Evolutionary conservation across 208 protist species (phyloP), one percentile per base, ranked within the genome.

Genomic region (Blastocrithidia nonstop): DNA sequence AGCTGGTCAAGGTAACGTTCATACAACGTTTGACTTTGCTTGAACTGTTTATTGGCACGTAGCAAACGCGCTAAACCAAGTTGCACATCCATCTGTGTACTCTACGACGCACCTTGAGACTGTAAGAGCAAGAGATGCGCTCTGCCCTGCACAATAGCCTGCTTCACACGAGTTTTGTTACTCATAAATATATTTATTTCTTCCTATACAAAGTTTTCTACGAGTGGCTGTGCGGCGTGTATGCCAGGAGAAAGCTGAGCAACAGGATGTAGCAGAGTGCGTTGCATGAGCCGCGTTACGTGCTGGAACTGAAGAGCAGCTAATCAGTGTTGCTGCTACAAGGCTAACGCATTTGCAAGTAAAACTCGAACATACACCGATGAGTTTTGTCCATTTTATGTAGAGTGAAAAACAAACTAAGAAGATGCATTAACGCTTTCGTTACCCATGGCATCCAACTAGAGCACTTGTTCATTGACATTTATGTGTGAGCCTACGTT

Each of bases 321-420:
- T 13, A 53, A 57, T 65, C 69, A 83, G 49, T 68, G 70, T 28
- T 71, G 55, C 40, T 71, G 60, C 42, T 75, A 61, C 50, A 59
- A 67, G 17, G 68, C 60, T 35, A 69, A 50, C 7, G 74, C 73
- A 49, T 83, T 88, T 20, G 71, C 79, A 1, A 88, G 79, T 17
- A 88, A 59, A 19, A 88, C 63, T 41, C 79, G 72, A 16, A 82
- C 36, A 37, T 69, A 61, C 26, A 79, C 38, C 31, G n/a, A n/a
- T n/a, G n/a, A n/a, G n/a, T n/a, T n/a, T n/a, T n/a, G n/a, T n/a
- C n/a, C n/a, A n/a, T n/a, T n/a, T n/a, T n/a, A n/a, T n/a, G n/a
- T n/a, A n/a, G n/a, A n/a, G n/a, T n/a, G n/a, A n/a, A n/a, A n/a
- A n/a, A n/a, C n/a, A n/a, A n/a, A n/a, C n/a, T n/a, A n/a, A n/a